Base-by-base conservation (phyloP, 495 filamentous ascomycete species). In the Penicillium goetzii region DNA sequence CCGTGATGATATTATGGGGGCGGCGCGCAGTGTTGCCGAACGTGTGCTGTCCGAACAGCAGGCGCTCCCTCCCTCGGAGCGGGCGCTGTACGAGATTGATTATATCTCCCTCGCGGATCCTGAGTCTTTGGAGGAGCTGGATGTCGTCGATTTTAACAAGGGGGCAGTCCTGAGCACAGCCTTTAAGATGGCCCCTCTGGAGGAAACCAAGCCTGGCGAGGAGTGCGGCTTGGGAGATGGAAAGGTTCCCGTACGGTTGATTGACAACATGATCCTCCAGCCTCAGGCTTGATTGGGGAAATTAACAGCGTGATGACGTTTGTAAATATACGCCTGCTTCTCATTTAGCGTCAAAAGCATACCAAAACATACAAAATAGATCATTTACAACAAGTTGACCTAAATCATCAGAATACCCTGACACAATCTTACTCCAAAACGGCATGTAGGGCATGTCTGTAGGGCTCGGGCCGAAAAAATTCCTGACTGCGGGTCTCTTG, bases 121-220 rank as follows among this genome's bases (percentile, higher is more conserved):
- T 0, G 84, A 89, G 10, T 89, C 85, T 0, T 82, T 99, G 75
- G 85, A 91, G 59, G 94, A 98, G 78, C 55, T 97, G 30, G 80
- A 84, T 8, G 81, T 91, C 3, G 87, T 93, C 47, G 81, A 87
- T 64, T 79, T 84, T 0, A 72, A 76, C 3, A 83, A 81, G 60
- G 95, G 96, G 0, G 92, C 88, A 0, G 89, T 99, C 36, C 72
- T 99, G 61, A 97, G 93, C 69, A 90, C 91, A 19, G 95, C 95
- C 3, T 76, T 99, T 36, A 94, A 90, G 78, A 96, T 99, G 90
- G 74, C 91, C 33, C 90, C 92, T 0, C 76, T 97, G 8, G 89
- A 95, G 70, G 82, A 84, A 50, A 80, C 88, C 2, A 80, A 78
- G 38, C 75, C 84, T 23, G 88, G 81, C 1, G 92, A 98, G 76